Conservation (phyloP, 116 monocot species). For the Thalassia testudinum region DNA sequence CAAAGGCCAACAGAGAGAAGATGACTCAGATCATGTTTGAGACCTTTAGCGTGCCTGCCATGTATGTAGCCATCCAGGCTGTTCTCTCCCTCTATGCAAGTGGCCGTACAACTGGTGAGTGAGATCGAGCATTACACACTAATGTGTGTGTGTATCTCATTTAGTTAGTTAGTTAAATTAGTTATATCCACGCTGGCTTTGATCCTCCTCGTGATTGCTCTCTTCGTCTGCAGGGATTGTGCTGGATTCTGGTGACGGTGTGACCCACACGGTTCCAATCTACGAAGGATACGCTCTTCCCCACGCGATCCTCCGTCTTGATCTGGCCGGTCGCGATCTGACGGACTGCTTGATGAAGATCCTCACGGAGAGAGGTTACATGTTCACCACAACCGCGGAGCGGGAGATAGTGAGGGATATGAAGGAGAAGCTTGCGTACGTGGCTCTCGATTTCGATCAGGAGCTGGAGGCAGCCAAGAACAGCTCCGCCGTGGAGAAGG, state of each 20-base stretch:
- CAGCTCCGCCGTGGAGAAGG: conserved; percentile 24
- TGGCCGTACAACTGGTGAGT: conserved; percentile 11
- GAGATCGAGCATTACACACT: too few species aligned
- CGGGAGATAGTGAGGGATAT: conserved; percentile 25
- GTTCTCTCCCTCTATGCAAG: conserved; percentile 13
- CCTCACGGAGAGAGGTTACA: conserved; percentile 19
- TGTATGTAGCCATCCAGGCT: conserved; percentile 14
- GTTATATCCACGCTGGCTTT: too few species aligned
- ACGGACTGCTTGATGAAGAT: conserved; percentile 23
- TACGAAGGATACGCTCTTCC: conserved; percentile 20
- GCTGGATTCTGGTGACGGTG: conserved; percentile 18
- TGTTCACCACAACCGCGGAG: conserved; percentile 19
- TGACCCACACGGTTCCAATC: conserved; percentile 14
- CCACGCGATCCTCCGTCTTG: conserved; percentile 13
- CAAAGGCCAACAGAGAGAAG: conserved; percentile 11
- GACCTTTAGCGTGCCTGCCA: conserved; percentile 10
- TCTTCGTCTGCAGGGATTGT: conserved; percentile 7
- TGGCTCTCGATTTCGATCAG: conserved; percentile 31
- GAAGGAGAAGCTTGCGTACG: conserved; percentile 26
- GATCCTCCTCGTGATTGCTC: too few species aligned
- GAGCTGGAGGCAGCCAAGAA: conserved; percentile 18
- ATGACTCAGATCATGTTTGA: too few species aligned
- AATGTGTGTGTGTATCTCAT: background rate
- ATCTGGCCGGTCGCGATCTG: conserved; percentile 23
- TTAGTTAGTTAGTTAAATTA: too few species aligned